Conservation (phyloP, 2,329 filamentous ascomycete genomes). For the Fusarium anthophilum region DNA sequence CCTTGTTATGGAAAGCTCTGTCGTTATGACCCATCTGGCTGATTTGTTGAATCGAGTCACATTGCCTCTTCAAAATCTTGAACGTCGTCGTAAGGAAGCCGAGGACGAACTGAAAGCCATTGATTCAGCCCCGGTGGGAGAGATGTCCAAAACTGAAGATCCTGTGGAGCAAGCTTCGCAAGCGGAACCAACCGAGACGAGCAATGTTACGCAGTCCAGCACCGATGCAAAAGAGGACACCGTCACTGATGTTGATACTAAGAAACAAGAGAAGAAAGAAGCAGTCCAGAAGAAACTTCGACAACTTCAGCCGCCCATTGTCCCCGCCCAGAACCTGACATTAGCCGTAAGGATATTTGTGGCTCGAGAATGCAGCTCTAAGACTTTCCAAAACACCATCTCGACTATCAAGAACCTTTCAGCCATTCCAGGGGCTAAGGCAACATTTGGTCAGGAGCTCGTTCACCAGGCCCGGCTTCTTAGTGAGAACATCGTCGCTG, state of each 20-base stretch:
- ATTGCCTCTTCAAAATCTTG: slow-evolving; percentile 80
- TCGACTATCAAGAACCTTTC: slow-evolving; percentile 99
- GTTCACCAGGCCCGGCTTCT: slow-evolving; percentile 86
- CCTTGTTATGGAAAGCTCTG: slow-evolving; percentile 95
- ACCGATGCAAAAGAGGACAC: slow-evolving; percentile 43
- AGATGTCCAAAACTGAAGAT: slow-evolving; percentile 42
- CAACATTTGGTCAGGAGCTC: slow-evolving; percentile 91
- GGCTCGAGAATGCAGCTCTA: slow-evolving; percentile 93
- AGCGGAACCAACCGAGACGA: slow-evolving; percentile 47
- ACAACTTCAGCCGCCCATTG: slow-evolving; percentile 79
- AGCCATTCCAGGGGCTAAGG: slow-evolving; percentile 88
- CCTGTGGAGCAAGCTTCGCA: slow-evolving; percentile 33
- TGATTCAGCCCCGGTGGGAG: slow-evolving; percentile 49
- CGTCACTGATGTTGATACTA: slow-evolving; percentile 36
- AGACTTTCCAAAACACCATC: slow-evolving; percentile 97
- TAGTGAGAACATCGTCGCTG: slow-evolving; percentile 83
- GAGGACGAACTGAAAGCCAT: slow-evolving; percentile 61
- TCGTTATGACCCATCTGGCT: slow-evolving; percentile 93
- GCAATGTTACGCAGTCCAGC: slow-evolving; percentile 22
- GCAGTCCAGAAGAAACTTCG: slow-evolving; percentile 61
- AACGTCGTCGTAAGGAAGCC: slow-evolving; percentile 83
- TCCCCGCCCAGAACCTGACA: slow-evolving; percentile 88
- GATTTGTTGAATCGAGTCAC: slow-evolving; percentile 89
- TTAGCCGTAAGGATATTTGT: slow-evolving; percentile 97
- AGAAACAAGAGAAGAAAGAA: slow-evolving; percentile 52